Evolutionary conservation across 2,329 filamentous ascomycete genomes (phyloP).

Genomic region (Fusarium sororula): DNA sequence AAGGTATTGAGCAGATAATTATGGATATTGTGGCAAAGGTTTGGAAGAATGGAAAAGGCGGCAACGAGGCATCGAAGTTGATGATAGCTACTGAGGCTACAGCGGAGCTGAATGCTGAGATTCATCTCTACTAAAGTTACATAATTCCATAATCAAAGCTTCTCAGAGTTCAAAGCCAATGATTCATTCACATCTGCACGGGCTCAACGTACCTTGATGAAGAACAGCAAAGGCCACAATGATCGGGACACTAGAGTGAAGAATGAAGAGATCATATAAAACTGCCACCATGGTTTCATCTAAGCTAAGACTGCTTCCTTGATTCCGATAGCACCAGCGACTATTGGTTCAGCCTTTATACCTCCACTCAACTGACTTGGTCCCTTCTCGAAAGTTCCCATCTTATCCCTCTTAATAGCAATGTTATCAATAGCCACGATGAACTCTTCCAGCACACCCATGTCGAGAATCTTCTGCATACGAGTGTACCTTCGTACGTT

Average conservation of each 20-base stretch:
- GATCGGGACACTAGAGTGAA: neutral
- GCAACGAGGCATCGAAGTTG: neutral
- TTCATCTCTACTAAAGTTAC: neutral
- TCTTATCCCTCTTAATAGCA: slow-evolving; percentile 4
- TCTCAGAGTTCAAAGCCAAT: rapidly evolving
- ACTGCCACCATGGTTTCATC: neutral
- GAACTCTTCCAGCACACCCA: slow-evolving; percentile 17
- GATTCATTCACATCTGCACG: rapidly evolving
- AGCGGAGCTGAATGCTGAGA: neutral
- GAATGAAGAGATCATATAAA: neutral
- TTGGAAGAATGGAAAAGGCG: neutral
- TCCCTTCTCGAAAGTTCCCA: neutral
- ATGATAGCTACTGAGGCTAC: neutral
- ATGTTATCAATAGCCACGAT: slow-evolving; percentile 11
- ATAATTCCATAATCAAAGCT: too few relatives aligned
- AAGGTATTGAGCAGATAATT: neutral
- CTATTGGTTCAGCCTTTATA: neutral
- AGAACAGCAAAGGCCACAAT: neutral
- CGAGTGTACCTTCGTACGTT: slow-evolving; percentile 7
- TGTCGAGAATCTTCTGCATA: slow-evolving; percentile 19
- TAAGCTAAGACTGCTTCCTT: neutral
- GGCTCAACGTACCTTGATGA: neutral
- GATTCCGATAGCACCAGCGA: neutral
- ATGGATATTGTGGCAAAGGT: neutral
- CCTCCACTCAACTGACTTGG: neutral